phyloP scores from a whole-genome alignment of 2,329 filamentous ascomycete species.

The Xylaria multiplex region DNA sequence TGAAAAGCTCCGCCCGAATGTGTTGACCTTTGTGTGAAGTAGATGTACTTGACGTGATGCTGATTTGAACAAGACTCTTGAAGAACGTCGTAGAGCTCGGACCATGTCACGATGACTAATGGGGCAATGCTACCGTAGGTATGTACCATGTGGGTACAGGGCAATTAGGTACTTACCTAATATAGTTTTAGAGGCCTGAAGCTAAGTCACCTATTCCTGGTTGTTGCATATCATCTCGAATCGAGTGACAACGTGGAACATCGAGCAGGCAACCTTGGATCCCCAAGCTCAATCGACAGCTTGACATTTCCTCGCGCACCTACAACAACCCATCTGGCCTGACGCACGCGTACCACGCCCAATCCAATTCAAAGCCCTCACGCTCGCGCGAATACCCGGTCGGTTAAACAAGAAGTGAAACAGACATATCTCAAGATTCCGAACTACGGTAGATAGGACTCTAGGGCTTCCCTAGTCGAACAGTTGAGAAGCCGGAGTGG shows the following conservation, averaged over 20 bases:
- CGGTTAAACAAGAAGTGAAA: neutral
- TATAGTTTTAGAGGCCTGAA: too few species aligned
- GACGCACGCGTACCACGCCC: conserved; percentile 11
- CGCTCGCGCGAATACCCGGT: neutral
- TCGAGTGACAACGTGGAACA: conserved; percentile 37
- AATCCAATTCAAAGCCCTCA: neutral
- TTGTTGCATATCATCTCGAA: conserved; percentile 26
- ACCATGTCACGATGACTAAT: conserved; percentile 14
- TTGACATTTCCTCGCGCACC: conserved; percentile 14
- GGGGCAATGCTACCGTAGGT: neutral
- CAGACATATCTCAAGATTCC: neutral
- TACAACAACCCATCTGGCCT: conserved; percentile 2
- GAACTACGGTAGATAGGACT: neutral
- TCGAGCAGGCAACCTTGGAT: conserved; percentile 27
- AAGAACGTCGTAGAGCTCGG: conserved; percentile 24
- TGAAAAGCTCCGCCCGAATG: neutral
- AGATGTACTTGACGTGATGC: neutral
- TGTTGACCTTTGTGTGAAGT: neutral
- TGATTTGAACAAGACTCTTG: too few species aligned
- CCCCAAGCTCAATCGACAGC: conserved; percentile 10
- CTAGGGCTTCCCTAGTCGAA: neutral
- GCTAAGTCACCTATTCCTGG: conserved; percentile 11
- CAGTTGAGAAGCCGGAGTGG: neutral
- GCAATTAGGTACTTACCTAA: too few species aligned
- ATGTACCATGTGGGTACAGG: too few species aligned